Conservation (phyloP, 1,139 yeast genomes). For the Meyerozyma athensensis region DNA sequence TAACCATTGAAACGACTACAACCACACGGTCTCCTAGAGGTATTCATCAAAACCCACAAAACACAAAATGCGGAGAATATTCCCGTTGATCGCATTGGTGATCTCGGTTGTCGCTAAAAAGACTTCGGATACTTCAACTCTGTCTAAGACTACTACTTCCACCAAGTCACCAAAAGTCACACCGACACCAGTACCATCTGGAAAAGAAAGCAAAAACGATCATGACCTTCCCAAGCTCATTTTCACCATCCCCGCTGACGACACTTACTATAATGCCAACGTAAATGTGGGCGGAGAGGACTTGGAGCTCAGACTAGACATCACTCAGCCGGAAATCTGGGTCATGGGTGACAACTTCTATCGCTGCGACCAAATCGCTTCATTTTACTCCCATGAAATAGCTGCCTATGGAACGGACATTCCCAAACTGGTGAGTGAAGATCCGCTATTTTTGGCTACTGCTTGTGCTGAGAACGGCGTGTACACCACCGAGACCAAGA, state of each 20-base stretch:
- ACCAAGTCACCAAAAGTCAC: conserved; percentile 10
- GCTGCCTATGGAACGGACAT: conserved; percentile 8
- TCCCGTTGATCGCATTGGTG: background rate
- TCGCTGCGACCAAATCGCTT: conserved; percentile 19
- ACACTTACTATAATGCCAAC: conserved; percentile 7
- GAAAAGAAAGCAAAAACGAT: conserved; percentile 15
- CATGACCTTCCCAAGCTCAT: conserved; percentile 16
- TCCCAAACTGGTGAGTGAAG: conserved; percentile 18
- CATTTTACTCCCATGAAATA: conserved; percentile 19
- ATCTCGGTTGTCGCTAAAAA: background rate
- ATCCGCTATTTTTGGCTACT: conserved; percentile 18
- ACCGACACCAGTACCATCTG: conserved; percentile 9
- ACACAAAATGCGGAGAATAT: background rate
- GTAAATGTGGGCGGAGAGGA: conserved; percentile 10
- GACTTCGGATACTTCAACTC: background rate
- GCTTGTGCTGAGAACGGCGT: conserved; percentile 27
- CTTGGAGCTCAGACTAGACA: conserved; percentile 25
- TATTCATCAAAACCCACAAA: no score
- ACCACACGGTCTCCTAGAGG: no score
- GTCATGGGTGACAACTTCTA: conserved; percentile 25
- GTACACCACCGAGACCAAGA: conserved; percentile 11
- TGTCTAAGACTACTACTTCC: conserved; percentile 9
- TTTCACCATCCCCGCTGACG: conserved; percentile 14
- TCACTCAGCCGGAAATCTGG: conserved; percentile 35
- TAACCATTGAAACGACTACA: no score